A percentile compares a stretch with the other conserved stretches of the same genome.
Evolutionary conservation across 2,329 filamentous ascomycete genomes (phyloP).

Genomic region (Ophiostoma ulmi): DNA sequence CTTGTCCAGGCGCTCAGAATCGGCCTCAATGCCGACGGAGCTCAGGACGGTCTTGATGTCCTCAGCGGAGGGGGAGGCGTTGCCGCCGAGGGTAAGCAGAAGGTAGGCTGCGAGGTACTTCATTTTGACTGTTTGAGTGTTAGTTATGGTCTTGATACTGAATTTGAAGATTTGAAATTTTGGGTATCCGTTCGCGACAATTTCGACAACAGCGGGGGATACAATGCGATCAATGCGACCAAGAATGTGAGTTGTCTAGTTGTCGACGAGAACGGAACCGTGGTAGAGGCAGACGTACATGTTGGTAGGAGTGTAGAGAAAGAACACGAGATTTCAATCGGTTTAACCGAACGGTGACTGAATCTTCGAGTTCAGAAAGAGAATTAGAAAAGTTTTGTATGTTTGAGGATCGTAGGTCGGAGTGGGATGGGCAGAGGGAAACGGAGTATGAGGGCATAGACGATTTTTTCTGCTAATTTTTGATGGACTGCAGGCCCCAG

Average conservation of each 20-base stretch:
- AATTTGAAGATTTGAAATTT: not conserved
- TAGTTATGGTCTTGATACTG: not conserved
- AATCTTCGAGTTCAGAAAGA: constrained; percentile 73
- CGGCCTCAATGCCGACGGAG: constrained; percentile 92
- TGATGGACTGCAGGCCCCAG: constrained; percentile 13
- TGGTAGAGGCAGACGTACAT: constrained; percentile 30
- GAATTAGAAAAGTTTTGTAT: constrained; percentile 20
- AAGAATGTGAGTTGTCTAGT: not conserved
- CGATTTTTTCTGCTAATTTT: constrained; percentile 17
- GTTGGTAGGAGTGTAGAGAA: constrained; percentile 34
- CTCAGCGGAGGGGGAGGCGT: constrained; percentile 74
- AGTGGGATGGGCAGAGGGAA: constrained; percentile 15
- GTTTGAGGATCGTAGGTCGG: constrained; percentile 15
- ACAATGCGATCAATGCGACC: not conserved
- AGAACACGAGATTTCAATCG: constrained; percentile 96
- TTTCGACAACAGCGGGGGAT: constrained; percentile 1
- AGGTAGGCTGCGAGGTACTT: constrained; percentile 99
- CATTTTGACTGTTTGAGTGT: constrained; percentile 61
- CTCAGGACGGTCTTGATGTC: constrained; percentile 87
- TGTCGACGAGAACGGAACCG: constrained; percentile 1
- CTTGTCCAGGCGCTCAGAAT: constrained; percentile 72
- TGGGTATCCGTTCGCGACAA: not conserved
- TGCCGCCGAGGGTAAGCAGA: constrained; percentile 90
- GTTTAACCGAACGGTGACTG: constrained; percentile 99
- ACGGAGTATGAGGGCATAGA: constrained; percentile 15